Evolutionary conservation across 169 alveolate species (phyloP).

Genomic region (Eimeria maxima): DNA sequence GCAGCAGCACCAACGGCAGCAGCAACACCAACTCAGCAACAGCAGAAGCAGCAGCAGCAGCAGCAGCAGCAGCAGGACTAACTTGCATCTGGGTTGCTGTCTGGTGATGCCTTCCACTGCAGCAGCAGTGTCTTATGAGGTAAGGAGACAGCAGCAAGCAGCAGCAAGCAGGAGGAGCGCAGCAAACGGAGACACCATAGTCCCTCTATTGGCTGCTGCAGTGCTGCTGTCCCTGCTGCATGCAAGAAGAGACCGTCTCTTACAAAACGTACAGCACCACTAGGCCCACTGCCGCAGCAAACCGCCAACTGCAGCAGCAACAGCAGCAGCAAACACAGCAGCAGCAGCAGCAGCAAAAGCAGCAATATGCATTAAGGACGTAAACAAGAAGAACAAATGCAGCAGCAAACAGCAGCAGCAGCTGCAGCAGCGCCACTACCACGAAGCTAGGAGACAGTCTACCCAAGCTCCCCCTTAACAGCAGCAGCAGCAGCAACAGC

Average conservation of each 20-base stretch:
- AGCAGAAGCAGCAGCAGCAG: not conserved
- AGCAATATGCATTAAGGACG: no score
- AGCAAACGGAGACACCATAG: conserved; percentile 50
- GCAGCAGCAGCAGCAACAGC: conserved; percentile 51
- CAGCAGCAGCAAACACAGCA: conserved; percentile 16
- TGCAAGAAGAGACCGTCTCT: conserved; percentile 70
- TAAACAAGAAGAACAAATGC: not conserved
- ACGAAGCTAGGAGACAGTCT: not conserved
- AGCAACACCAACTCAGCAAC: not conserved
- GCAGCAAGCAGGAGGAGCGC: not conserved
- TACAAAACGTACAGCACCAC: conserved; percentile 66
- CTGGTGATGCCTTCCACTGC: not conserved
- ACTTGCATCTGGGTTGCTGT: not conserved
- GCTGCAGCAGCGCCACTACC: conserved; percentile 37
- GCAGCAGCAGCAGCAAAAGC: conserved; percentile 49
- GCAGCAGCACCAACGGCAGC: conserved; percentile 9
- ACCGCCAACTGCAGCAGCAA: conserved; percentile 66
- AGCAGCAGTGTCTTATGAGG: conserved; percentile 25
- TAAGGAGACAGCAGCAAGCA: conserved; percentile 50
- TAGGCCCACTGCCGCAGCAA: conserved; percentile 74
- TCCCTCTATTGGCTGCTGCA: conserved; percentile 63
- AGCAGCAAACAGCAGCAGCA: conserved; percentile 53
- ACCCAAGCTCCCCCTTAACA: not conserved
- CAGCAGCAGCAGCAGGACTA: conserved; percentile 20
- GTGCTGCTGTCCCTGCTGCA: conserved; percentile 63